phyloP scores from a whole-genome alignment of 345 rosid genomes.

The Moricandia arvensis region DNA sequence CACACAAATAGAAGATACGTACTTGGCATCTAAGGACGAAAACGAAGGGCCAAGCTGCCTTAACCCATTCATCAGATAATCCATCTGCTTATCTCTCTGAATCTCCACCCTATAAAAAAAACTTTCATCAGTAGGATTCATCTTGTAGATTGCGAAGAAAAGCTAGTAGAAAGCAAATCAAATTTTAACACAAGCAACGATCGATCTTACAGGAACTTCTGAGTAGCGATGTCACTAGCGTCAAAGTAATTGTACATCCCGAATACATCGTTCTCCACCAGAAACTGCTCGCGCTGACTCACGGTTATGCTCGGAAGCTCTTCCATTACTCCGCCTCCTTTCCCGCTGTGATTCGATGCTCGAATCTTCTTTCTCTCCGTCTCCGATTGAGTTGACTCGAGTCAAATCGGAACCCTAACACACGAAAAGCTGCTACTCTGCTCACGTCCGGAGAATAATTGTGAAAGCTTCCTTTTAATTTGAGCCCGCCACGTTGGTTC shows the following conservation, averaged over 20 bases:
- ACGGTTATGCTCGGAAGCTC: constrained; percentile 45
- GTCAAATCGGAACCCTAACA: constrained; percentile 8
- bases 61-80: constrained; percentile 67
- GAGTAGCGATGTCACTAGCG: constrained; percentile 45
- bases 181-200: background rate
- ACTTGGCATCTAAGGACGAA: constrained; percentile 78
- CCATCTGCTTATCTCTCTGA: constrained; percentile 73
- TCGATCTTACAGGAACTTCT: constrained; percentile 49
- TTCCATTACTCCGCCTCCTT: constrained; percentile 39
- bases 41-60: constrained; percentile 58
- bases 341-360: background rate
- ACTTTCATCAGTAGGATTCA: constrained; percentile 20
- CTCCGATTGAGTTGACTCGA: constrained; percentile 11
- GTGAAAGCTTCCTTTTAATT: background rate
- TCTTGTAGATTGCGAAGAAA: background rate
- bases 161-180: background rate
- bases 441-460: background rate
- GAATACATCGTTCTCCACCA: constrained; percentile 60
- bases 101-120: constrained; percentile 61
- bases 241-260: constrained; percentile 54
- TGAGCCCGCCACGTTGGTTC: background rate
- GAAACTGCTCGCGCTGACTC: constrained; percentile 64
- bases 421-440: background rate
- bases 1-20: constrained; percentile 22
- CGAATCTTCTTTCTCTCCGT: constrained; percentile 4